phyloP scores from a whole-genome alignment of 2,329 filamentous ascomycete genomes.

The Lecanosticta acicola region DNA sequence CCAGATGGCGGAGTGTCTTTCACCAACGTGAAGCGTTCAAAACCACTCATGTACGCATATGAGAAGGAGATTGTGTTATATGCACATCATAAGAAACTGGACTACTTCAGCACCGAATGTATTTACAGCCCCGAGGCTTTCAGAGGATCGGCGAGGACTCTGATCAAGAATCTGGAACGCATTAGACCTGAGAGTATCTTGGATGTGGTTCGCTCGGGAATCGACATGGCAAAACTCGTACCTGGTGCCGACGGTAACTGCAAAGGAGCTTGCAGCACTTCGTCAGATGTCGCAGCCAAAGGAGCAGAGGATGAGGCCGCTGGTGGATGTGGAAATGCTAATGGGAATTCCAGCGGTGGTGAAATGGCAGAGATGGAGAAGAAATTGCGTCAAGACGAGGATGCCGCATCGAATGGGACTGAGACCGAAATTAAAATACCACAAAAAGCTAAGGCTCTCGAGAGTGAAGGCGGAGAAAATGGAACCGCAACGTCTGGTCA shows the following conservation, averaged over 20 bases:
- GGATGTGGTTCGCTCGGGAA: constrained; percentile 88
- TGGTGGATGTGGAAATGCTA: constrained; percentile 70
- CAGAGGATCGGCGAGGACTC: constrained; percentile 77
- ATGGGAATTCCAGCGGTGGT: constrained; percentile 60
- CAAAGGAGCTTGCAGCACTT: constrained; percentile 43
- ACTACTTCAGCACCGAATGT: constrained; percentile 98
- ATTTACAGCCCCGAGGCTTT: constrained; percentile 98
- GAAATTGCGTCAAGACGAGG: constrained; percentile 60
- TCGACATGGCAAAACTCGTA: constrained; percentile 91
- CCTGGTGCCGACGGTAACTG: constrained; percentile 50
- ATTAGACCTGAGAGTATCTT: constrained; percentile 90
- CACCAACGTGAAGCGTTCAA: constrained; percentile 89
- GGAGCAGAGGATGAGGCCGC: constrained; percentile 52
- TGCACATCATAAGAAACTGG: constrained; percentile 90
- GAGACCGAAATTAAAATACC: constrained; percentile 59
- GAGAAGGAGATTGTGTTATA: constrained; percentile 99
- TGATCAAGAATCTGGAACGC: constrained; percentile 93
- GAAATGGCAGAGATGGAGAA: constrained; percentile 82
- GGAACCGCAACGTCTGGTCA: not conserved
- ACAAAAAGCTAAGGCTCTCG: constrained; percentile 9
- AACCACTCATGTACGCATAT: constrained; percentile 96
- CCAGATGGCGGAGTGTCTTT: constrained; percentile 42
- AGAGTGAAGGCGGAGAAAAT: constrained; percentile 9
- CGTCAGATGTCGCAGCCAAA: constrained; percentile 21
- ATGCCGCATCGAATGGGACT: constrained; percentile 46